Evolutionary conservation across 2,329 filamentous ascomycete genomes (phyloP), one percentile per base, ranked within the genome.

Genomic region (Aaosphaeria arxii): DNA sequence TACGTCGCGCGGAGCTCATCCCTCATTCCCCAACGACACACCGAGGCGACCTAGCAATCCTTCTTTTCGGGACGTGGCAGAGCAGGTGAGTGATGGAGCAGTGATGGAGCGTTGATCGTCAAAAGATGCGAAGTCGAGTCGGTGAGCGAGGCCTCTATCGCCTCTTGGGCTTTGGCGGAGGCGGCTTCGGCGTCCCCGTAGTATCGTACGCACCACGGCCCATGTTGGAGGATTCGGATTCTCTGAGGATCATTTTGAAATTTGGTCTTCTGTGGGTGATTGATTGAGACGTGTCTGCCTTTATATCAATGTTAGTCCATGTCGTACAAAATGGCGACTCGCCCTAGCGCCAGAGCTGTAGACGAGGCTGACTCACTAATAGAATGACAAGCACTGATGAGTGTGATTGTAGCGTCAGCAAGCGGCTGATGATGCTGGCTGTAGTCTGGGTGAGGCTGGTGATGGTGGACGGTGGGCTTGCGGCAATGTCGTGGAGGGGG

Each of bases 141-240:
- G 45, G 29, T 17, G 48, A 40, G 32, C 5, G 45, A 31, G 39
- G 32, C 42, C 41, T 30, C 62, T 69, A 71, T 67, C 62, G 58
- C 55, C 59, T 59, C 58, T 73, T 71, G 40, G 71, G 67, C 44
- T 68, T 71, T 39, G 67, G 68, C 35, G 71, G 70, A 47, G 69
- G 68, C 3, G 73, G 73, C 63, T 75, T 74, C 44, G 72, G 69
- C n/a, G 73, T 71, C 52, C 74, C 74, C n/a, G 74, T 76, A 30
- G 73, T 76, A 58, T 77, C 74, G 63, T 77, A 77, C 51, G 73
- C 73, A 51, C 74, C 74, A 55, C 74, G 73, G 49, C 73, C 74
- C 74, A 76, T 77, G 67, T 74, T 74, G 61, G 59, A 70, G 44
- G 67, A 63, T 53, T 67, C 61, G 47, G 65, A 66, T 51, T 71